Percentiles rank a stretch among this genome's conserved stretches.
phyloP scores from a whole-genome alignment of 768 basidiomycete species.

The Wakefieldia striispora region DNA sequence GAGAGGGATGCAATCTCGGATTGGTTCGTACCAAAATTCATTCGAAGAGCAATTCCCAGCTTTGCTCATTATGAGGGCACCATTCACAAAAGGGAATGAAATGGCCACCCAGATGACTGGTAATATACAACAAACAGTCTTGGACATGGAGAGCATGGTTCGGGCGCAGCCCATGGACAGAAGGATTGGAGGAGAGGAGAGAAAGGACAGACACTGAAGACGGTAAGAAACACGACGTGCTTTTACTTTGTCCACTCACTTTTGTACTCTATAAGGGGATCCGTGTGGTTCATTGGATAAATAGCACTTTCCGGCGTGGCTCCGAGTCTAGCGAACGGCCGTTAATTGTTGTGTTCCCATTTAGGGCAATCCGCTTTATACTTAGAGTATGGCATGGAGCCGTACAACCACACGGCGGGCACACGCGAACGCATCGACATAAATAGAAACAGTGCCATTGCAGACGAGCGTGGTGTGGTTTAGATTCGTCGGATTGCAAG shows the following conservation, averaged over 20 bases:
- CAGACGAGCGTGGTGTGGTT: constrained; percentile 1
- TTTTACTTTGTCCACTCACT: neutral
- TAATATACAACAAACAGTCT: neutral
- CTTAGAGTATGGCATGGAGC: neutral
- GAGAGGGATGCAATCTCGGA: constrained; percentile 9
- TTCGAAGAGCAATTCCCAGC: constrained; percentile 13
- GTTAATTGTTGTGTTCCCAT: constrained; percentile 2
- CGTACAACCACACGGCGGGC: neutral
- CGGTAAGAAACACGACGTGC: neutral
- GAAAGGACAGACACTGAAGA: neutral
- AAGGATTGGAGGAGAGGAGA: neutral
- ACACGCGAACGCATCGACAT: neutral
- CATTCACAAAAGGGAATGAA: constrained; percentile 10
- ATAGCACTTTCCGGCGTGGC: neutral
- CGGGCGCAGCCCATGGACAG: constrained; percentile 3
- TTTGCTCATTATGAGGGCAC: constrained; percentile 4
- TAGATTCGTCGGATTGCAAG: constrained; percentile 27
- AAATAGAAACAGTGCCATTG: neutral
- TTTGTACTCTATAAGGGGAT: constrained; percentile 6
- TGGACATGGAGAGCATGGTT: constrained; percentile 1
- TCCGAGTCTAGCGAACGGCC: neutral
- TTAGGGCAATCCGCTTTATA: neutral
- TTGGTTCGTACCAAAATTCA: constrained; percentile 16
- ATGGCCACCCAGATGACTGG: constrained; percentile 1
- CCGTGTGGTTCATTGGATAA: neutral